Percentiles rank a stretch among this genome's conserved stretches.
Evolutionary conservation across 139 green algal genomes (phyloP).

Genomic region (Parachlorella kessleri): DNA sequence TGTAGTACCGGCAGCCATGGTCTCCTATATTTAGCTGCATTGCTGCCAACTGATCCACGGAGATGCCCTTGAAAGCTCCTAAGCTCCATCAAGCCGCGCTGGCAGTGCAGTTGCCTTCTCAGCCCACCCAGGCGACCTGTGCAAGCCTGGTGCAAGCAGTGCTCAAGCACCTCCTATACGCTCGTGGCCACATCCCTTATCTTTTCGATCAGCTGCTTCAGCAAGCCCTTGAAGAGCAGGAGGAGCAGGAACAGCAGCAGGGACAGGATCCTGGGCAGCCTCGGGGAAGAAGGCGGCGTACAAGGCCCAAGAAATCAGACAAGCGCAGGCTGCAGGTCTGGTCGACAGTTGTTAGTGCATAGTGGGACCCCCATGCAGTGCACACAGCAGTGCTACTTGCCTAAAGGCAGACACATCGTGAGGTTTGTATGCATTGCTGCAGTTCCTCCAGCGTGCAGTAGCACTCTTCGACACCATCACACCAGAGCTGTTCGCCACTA

Average conservation of each 20-base stretch:
- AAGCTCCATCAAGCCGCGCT: too few relatives aligned
- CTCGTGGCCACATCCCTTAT: constrained; percentile 1
- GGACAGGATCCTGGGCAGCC: not conserved
- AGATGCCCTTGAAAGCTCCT: too few relatives aligned
- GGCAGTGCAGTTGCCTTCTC: not conserved
- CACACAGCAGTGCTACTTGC: not conserved
- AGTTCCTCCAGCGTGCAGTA: not conserved
- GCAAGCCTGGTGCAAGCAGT: not conserved
- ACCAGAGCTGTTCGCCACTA: not conserved
- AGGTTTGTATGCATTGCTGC: too few relatives aligned
- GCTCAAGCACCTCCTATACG: constrained; percentile 15
- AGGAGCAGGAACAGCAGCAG: not conserved
- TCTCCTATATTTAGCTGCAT: too few relatives aligned
- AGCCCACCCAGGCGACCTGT: not conserved
- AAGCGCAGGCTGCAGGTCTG: not conserved
- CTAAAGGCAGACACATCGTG: too few relatives aligned
- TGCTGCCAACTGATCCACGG: too few relatives aligned
- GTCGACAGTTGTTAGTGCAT: not conserved
- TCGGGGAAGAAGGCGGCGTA: not conserved
- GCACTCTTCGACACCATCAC: not conserved
- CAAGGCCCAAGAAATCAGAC: not conserved
- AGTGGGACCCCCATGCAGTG: too few relatives aligned
- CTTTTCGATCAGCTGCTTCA: constrained; percentile 5
- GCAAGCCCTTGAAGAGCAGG: not conserved
- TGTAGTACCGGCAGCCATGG: too few relatives aligned